Evolutionary conservation across 352 stramenopile genomes (phyloP), one percentile per base, ranked within the genome.

Genomic region (Phytophthora citricola): DNA sequence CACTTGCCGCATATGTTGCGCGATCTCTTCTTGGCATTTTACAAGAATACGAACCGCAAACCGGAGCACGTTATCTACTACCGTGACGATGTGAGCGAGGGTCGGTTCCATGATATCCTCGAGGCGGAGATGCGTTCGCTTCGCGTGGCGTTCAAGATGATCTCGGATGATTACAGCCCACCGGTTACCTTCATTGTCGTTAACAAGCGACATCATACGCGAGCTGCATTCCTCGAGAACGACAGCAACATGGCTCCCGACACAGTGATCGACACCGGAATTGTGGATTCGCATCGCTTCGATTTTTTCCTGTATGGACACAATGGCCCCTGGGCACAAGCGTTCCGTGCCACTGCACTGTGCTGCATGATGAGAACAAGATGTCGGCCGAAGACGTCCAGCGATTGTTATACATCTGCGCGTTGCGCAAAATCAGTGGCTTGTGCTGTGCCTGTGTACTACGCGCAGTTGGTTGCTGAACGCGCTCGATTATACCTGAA

Each of bases 61-160:
- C 89, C 89, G 0, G 75, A 90, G 44, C 80, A 77, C 14, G 85
- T 97, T 7, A 58, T 97, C n/a, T 97, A 93, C 63, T 95, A 94
- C 65, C 86, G 89, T 31, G 86, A 95, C 45, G 89, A 87, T 24
- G 85, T 97, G 22, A 91, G 79, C 51, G 87, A 95, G 63, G 87
- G 85, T 1, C 79, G 93, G 54, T 91, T 92, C 46, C 69, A 81
- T 43, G 82, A 89, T 58, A 89, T 95, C n/a, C 34, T 92, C 11
- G 70, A 91, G 44, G 75, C 72, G 7, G 89, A 90, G 45, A 91
- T 95, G 89, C 87, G 50, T 87, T 83, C 87, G 22, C 81, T 93
- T 15, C 79, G 85, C 34, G 67, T 76, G 54, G 85, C 86, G 14
- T 95, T 88, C 40, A 71, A 76, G 17, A 58, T 62, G 46, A 63